Evolutionary conservation across 345 rosid species (phyloP).

Genomic region (Clausena lansium): DNA sequence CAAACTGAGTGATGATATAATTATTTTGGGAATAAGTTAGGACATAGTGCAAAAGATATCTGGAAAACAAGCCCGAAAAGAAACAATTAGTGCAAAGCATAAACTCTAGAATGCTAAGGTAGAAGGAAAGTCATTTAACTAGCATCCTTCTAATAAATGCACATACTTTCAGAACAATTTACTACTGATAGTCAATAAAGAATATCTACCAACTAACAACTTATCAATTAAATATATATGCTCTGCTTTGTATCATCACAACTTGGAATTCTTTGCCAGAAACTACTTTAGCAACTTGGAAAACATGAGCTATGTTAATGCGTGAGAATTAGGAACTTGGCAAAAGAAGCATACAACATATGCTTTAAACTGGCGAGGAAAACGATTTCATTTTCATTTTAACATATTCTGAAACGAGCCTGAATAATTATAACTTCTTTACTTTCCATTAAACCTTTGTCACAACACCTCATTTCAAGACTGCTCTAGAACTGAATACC

Average conservation of each 20-base stretch:
- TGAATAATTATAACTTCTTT: neutral
- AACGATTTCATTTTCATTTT: neutral
- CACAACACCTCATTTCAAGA: neutral
- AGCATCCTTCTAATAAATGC: neutral
- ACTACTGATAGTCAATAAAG: neutral
- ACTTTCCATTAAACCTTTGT: neutral
- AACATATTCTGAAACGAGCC: neutral
- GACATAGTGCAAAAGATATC: conserved; percentile 72
- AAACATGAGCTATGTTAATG: neutral
- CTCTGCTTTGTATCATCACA: too few relatives aligned
- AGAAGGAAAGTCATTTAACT: too few relatives aligned
- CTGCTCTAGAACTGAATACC: neutral
- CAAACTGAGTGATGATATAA: conserved; percentile 36
- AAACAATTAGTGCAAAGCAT: neutral
- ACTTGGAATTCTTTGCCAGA: neutral
- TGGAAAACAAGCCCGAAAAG: conserved; percentile 24
- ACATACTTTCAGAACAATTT: conserved; percentile 2
- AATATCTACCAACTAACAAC: neutral
- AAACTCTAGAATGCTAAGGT: too few relatives aligned
- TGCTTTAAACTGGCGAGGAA: neutral
- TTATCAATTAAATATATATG: neutral
- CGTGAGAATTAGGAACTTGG: neutral
- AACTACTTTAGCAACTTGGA: neutral
- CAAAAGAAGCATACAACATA: neutral
- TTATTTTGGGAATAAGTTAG: conserved; percentile 38